A percentile compares a stretch with the other conserved stretches of the same genome.
phyloP scores from a whole-genome alignment of 495 filamentous ascomycete genomes.

The Terfezia claveryi region DNA sequence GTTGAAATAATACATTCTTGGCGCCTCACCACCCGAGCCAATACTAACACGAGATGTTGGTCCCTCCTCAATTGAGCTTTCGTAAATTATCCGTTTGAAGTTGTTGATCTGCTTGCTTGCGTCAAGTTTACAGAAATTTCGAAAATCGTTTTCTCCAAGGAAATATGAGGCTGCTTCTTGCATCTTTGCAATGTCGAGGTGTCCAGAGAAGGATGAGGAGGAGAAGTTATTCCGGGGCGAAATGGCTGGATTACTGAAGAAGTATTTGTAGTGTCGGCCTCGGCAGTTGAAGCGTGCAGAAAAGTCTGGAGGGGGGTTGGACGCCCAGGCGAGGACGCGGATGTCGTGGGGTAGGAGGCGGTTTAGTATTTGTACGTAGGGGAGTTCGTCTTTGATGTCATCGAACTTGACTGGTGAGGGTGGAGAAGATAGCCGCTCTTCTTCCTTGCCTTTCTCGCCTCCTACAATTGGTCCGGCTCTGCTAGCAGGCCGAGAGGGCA shows the following conservation, averaged over 20 bases:
- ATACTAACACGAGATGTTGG: background rate
- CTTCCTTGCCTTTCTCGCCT: background rate
- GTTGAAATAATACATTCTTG: conserved; percentile 66
- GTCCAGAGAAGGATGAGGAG: conserved; percentile 26
- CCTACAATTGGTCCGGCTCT: background rate
- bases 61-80: conserved; percentile 51
- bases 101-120: conserved; percentile 62
- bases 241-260: conserved; percentile 88
- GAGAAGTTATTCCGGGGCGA: background rate
- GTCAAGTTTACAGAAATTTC: conserved; percentile 91
- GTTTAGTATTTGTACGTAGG: conserved; percentile 64
- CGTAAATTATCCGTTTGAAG: conserved; percentile 54
- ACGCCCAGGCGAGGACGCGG: conserved; percentile 79
- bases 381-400: conserved; percentile 56
- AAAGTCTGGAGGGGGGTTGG: conserved; percentile 51
- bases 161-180: conserved; percentile 52
- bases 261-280: conserved; percentile 77
- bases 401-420: conserved; percentile 32
- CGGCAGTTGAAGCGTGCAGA: conserved; percentile 84
- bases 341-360: conserved; percentile 75
- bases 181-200: conserved; percentile 74
- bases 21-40: conserved; percentile 8
- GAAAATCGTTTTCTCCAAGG: conserved; percentile 75
- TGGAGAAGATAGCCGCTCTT: background rate
- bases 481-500: conserved; percentile 13